These are phyloP conservation scores for Chaetothyriales sp. DNA, from an alignment of 2,329 filamentous ascomycete genomes.

Conservation along the genomic window DNA sequence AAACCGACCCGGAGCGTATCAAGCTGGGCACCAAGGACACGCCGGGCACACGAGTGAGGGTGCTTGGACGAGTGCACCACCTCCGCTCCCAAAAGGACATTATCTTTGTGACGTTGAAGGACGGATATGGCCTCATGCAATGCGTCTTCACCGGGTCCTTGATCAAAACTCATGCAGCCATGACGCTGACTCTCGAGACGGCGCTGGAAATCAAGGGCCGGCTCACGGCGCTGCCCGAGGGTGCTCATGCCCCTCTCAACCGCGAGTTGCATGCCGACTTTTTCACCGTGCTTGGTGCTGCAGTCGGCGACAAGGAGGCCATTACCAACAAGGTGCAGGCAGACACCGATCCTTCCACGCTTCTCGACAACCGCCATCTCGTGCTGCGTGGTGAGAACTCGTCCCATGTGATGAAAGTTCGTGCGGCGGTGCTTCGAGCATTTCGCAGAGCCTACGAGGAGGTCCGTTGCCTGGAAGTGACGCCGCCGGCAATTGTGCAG, in stretches of 20 bases:
- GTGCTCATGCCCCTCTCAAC: constrained; percentile 63
- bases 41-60: constrained; percentile 58
- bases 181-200: constrained; percentile 76
- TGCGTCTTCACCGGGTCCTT: constrained; percentile 68
- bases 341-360: constrained; percentile 53
- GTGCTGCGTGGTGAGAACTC: constrained; percentile 71
- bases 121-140: constrained; percentile 75
- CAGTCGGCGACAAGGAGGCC: constrained; percentile 74
- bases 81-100: constrained; percentile 68
- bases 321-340: constrained; percentile 69
- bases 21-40: constrained; percentile 42
- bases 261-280: constrained; percentile 85
- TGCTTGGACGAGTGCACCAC: constrained; percentile 70
- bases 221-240: constrained; percentile 64
- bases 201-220: constrained; percentile 72
- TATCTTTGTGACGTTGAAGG: constrained; percentile 71
- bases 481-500: constrained; percentile 80
- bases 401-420: constrained; percentile 75
- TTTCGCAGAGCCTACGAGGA: constrained; percentile 70
- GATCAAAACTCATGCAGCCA: constrained; percentile 79
- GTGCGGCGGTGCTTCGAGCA: constrained; percentile 62
- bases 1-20: constrained; percentile 46
- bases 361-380: constrained; percentile 72
- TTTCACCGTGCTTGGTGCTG: constrained; percentile 63
- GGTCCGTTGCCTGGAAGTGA: constrained; percentile 63